Evolutionary conservation across 495 filamentous ascomycete genomes (phyloP), one percentile per base, ranked within the genome.

Genomic region (Platismatia glauca): DNA sequence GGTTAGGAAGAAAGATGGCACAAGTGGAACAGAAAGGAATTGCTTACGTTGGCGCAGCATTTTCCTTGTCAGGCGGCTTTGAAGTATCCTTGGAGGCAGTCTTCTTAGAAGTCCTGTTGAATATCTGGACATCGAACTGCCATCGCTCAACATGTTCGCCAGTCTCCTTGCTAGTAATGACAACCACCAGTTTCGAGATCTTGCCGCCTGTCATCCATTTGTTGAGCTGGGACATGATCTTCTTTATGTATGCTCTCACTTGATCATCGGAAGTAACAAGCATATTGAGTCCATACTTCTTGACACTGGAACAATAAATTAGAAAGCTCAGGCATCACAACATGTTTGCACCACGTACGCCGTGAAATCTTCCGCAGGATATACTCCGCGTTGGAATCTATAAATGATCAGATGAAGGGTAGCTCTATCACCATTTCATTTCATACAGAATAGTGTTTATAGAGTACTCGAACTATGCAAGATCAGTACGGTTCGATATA

Each of bases 221-320:
- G 75, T 93, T 91, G 52, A 97, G 83, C 75, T 96, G 91, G 7
- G 86, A 88, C 90, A 95, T 97, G 75, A 97, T 96, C 77, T 94
- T 95, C 78, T 95, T 96, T 80, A 96, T 95, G 75, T 98, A 98
- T 57, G 92, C 91, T 77, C 95, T 95, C 68, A 98, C 94, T 73
- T 97, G 91, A 77, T 97, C 94, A 75, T 98, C 94, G 62, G 89
- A 85, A 22, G 94, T 90, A 43, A 97, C 91, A 44, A 97, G 89
- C 91, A 98, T 97, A 70, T 95, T 97, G 67, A 98, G 85, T 69
- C 95, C 95, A 85, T 98, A 98, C 79, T 98, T 98, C 76, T 97
- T 97, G 68, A 98, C 91, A 29, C 86, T 88, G 59, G 11, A 35
- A 65, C 18, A 24, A 55, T 29, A 41, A 20, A 56, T 69, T 48